Evolutionary conservation across 345 rosid genomes (phyloP).

Genomic region (Camelina neglecta): DNA sequence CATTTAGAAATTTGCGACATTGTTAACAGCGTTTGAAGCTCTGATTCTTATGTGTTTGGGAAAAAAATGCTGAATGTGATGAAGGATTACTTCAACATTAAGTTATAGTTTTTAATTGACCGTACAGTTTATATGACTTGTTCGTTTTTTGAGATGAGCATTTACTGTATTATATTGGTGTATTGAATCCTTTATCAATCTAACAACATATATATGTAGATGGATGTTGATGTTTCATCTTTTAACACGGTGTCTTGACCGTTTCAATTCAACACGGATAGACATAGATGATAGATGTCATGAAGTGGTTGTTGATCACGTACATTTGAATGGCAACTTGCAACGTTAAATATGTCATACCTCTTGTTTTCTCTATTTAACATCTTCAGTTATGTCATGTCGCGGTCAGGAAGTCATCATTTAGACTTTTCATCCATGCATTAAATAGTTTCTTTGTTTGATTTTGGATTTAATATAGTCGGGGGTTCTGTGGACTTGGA

Average conservation of each 20-base stretch:
- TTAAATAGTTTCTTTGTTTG: not conserved
- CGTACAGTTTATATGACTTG: not conserved
- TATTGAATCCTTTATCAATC: no score
- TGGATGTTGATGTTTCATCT: slow-evolving; percentile 2
- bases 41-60: not conserved
- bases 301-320: not conserved
- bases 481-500: not conserved
- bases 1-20: no score
- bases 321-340: not conserved
- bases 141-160: no score
- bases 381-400: not conserved
- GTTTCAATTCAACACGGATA: slow-evolving; percentile 11
- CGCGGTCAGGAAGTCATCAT: not conserved
- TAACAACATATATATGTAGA: no score
- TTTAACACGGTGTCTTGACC: not conserved
- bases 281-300: not conserved
- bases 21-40: not conserved
- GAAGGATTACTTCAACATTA: not conserved
- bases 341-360: not conserved
- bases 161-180: no score
- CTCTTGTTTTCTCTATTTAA: slow-evolving; percentile 9
- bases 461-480: no score
- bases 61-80: no score
- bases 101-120: slow-evolving; percentile 23
- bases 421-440: slow-evolving; percentile 16